These are phyloP conservation scores for Torrubiella hemipterigena DNA, from an alignment of 2,329 filamentous ascomycete genomes.

Conservation along the genomic window DNA sequence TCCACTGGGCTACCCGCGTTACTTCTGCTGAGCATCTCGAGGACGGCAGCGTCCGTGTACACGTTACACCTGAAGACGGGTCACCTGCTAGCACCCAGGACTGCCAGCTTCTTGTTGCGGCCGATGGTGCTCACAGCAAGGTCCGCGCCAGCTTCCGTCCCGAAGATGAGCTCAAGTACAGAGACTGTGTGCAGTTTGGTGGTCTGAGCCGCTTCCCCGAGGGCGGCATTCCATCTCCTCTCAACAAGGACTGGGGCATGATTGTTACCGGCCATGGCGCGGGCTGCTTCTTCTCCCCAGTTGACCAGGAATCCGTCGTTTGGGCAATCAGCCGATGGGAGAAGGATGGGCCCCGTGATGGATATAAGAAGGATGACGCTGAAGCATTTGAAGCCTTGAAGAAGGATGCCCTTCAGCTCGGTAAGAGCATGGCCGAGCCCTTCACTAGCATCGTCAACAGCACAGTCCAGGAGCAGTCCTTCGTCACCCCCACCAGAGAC, in stretches of 20 bases:
- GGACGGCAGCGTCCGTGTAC: conserved; percentile 3
- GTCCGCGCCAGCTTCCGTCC: conserved; percentile 21
- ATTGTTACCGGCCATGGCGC: conserved; percentile 20
- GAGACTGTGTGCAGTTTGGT: conserved; percentile 20
- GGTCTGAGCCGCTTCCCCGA: conserved; percentile 19
- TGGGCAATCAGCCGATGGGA: conserved; percentile 24
- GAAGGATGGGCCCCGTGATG: conserved; percentile 6
- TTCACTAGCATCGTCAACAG: conserved; percentile 22
- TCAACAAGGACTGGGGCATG: conserved; percentile 21
- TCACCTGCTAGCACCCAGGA: conserved; percentile 1
- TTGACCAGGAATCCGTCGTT: conserved; percentile 21
- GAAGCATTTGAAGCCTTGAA: conserved; percentile 13
- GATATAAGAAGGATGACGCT: conserved; percentile 6
- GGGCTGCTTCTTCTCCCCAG: conserved; percentile 25
- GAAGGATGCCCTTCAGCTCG: conserved; percentile 16
- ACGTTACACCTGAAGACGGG: neutral
- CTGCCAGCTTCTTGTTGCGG: conserved; percentile 27
- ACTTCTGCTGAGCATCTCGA: conserved; percentile 1
- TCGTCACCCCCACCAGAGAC: conserved; percentile 25
- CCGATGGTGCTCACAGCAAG: conserved; percentile 26
- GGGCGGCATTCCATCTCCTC: conserved; percentile 15
- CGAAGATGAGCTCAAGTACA: conserved; percentile 19
- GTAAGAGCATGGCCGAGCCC: conserved; percentile 19
- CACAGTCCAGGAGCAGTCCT: conserved; percentile 20
- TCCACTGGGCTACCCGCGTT: conserved; percentile 3